These are phyloP conservation scores for Dothideomycetes sp. DNA, from an alignment of 2,329 filamentous ascomycete species.

Conservation along the genomic window DNA sequence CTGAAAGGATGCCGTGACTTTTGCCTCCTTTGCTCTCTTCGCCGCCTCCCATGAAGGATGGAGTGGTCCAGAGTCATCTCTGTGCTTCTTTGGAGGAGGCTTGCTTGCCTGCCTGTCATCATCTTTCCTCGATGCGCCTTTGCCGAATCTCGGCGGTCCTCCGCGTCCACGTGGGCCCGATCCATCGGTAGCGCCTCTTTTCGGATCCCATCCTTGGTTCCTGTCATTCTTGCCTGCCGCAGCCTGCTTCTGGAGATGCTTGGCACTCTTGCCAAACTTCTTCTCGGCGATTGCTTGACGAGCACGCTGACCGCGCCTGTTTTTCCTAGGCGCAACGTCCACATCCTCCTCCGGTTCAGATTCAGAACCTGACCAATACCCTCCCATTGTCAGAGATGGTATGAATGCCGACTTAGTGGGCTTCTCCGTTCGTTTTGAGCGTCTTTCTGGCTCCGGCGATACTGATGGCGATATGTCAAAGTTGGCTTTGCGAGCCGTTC, in stretches of 20 bases:
- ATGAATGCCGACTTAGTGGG: conserved; percentile 50
- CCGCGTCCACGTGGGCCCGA: conserved; percentile 10
- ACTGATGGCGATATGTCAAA: conserved; percentile 8
- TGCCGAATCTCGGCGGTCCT: conserved; percentile 14
- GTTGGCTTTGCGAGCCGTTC: conserved; percentile 16
- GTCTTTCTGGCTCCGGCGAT: conserved; percentile 11
- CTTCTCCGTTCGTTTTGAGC: conserved; percentile 14
- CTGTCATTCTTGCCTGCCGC: conserved; percentile 23
- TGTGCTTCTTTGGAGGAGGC: conserved; percentile 18
- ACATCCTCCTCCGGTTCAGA: conserved; percentile 53
- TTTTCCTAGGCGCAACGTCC: conserved; percentile 50
- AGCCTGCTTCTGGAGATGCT: conserved; percentile 45
- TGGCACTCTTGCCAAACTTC: conserved; percentile 63
- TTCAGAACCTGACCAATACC: conserved; percentile 67
- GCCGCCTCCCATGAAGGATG: conserved; percentile 58
- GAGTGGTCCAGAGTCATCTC: conserved; percentile 41
- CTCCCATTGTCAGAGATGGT: conserved; percentile 62
- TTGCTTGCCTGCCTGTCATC: conserved; percentile 15
- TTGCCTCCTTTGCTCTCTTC: conserved; percentile 47
- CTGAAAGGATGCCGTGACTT: conserved; percentile 36
- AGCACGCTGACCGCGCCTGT: conserved; percentile 65
- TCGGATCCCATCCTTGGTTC: conserved; percentile 48
- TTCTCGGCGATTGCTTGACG: conserved; percentile 70
- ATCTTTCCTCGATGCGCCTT: conserved; percentile 17
- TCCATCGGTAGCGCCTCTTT: conserved; percentile 39